These are phyloP conservation scores for Alternaria ventricosa DNA, from an alignment of 2,329 filamentous ascomycete species.

Conservation along the genomic window DNA sequence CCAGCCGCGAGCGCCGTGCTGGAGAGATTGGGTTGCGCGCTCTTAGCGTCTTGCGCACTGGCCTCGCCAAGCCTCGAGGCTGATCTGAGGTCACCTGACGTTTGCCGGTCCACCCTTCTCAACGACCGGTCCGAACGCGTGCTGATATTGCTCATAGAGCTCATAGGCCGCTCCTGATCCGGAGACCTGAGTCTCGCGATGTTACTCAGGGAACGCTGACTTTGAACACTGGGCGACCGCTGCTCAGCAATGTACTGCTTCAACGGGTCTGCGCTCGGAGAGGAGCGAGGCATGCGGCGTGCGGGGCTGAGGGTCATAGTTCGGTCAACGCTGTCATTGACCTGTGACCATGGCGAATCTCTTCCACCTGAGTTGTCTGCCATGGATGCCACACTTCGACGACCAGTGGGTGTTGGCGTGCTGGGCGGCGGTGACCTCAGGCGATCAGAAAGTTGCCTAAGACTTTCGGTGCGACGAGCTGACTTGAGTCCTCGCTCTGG, in stretches of 20 bases:
- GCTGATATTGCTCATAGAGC: conserved; percentile 63
- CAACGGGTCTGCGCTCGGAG: conserved; percentile 40
- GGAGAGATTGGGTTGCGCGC: conserved; percentile 38
- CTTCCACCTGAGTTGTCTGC: conserved; percentile 31
- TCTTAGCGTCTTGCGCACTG: conserved; percentile 47
- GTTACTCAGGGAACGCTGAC: conserved; percentile 53
- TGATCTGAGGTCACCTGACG: conserved; percentile 79
- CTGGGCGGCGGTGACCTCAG: conserved; percentile 39
- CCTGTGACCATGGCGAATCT: conserved; percentile 52
- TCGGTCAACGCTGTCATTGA: conserved; percentile 54
- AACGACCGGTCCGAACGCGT: conserved; percentile 71
- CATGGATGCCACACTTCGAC: conserved; percentile 31
- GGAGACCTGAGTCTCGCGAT: conserved; percentile 50
- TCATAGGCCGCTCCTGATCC: conserved; percentile 65
- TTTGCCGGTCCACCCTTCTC: conserved; percentile 68
- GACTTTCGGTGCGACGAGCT: conserved; percentile 38
- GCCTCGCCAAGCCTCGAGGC: conserved; percentile 66
- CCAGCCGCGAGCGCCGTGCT: conserved; percentile 43
- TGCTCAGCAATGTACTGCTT: conserved; percentile 46
- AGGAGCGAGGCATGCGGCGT: conserved; percentile 45
- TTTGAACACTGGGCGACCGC: conserved; percentile 51
- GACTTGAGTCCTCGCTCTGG: conserved; percentile 53
- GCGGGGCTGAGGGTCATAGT: conserved; percentile 46
- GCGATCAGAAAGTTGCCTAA: conserved; percentile 46
- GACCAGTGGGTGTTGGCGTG: conserved; percentile 38